These are phyloP conservation scores for Schizosaccharomyces versatilis DNA, from an alignment of 1,139 yeast species.

Conservation along the genomic window DNA sequence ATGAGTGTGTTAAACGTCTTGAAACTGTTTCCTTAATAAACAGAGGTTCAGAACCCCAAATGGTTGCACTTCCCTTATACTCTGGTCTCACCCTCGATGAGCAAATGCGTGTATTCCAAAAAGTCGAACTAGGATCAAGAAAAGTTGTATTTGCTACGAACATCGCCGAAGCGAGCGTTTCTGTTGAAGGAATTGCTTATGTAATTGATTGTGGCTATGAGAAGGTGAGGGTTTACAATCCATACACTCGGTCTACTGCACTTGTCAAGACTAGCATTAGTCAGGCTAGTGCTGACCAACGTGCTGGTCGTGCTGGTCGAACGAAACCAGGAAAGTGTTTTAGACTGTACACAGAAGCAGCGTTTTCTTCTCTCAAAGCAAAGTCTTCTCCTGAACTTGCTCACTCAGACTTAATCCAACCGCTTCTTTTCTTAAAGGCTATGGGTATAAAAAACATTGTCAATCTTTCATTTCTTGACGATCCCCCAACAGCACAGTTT, in stretches of 20 bases:
- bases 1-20: constrained; percentile 35
- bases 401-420: constrained; percentile 54
- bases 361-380: constrained; percentile 52
- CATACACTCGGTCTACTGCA: constrained; percentile 71
- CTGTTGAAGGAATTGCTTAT: constrained; percentile 74
- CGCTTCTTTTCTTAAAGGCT: constrained; percentile 59
- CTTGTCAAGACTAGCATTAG: constrained; percentile 78
- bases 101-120: constrained; percentile 48
- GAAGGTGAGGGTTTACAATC: constrained; percentile 61
- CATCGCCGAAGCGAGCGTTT: constrained; percentile 88
- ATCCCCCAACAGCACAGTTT: constrained; percentile 81
- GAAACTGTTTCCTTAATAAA: constrained; percentile 30
- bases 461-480: constrained; percentile 73
- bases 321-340: constrained; percentile 88
- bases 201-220: constrained; percentile 82
- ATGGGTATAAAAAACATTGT: constrained; percentile 71
- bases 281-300: constrained; percentile 81
- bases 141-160: constrained; percentile 83
- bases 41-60: constrained; percentile 15
- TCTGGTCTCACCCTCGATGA: constrained; percentile 71
- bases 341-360: constrained; percentile 69
- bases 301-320: constrained; percentile 96
- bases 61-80: constrained; percentile 54
- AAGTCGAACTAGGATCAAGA: constrained; percentile 31
- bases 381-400: constrained; percentile 67